Evolutionary conservation across 345 rosid species (phyloP), one percentile per base, ranked within the genome.

Genomic region (Populus tremula): DNA sequence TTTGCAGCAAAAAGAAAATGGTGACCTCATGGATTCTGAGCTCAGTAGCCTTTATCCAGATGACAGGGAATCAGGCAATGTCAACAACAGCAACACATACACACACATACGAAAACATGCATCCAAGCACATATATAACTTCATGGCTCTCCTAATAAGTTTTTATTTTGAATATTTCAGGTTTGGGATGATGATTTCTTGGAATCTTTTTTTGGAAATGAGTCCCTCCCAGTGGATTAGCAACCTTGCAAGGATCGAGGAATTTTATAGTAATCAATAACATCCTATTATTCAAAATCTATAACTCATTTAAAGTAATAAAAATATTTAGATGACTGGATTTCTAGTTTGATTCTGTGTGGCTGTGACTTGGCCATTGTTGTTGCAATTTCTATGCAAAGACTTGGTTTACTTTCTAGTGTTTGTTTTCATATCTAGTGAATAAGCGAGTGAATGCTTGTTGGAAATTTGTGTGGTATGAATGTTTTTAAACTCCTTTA

Each of bases 141-240:
- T 4, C 5, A 33, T 5, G 35, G 35, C 35, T 35, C n/a, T 36
- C 21, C 25, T 33, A 21, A 36, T 35, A 21, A 27, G 38, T 1
- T 1, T 18, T 45, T 6, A 43, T 76, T 5, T n/a, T 11, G 8
- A 38, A 13, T 70, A 14, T 59, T 78, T 63, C 82, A 81, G 87
- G 67, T 2, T 2, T 76, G 71, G 79, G 78, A 43, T 5, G 82
- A 80, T 1, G 86, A 78, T 4, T 77, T 84, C 70, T 0, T 75
- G 69, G 38, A 84, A 27, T 65, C 78, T 50, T 25, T 78, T 16
- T 61, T 75, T 23, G 54, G 31, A 8, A 70, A 61, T 62, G 71
- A 27, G 6, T 45, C 80, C 2, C 56, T 13, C 59, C 50, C 11
- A 27, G 63, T 72, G 56, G 39, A 74, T 11, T 13, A 38, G 17